Conservation (phyloP, 1,284 basidiomycete genomes). For the Sanghuangporus weigelae region DNA sequence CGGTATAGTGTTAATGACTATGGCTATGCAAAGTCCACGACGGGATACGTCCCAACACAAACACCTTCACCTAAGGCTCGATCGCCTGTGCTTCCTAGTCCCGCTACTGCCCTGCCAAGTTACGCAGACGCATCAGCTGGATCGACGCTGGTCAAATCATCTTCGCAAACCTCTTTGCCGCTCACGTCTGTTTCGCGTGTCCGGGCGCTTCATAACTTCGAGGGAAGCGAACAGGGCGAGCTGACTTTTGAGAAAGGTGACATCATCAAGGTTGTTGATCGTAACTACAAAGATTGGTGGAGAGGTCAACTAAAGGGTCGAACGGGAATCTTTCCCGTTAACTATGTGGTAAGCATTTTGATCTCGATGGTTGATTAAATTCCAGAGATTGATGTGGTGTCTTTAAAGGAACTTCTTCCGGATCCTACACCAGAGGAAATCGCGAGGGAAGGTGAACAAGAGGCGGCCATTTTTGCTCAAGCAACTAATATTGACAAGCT, state of each 20-base stretch:
- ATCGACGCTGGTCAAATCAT: slow-evolving; percentile 18
- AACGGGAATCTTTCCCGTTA: slow-evolving; percentile 97
- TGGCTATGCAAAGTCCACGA: slow-evolving; percentile 18
- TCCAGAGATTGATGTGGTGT: neutral
- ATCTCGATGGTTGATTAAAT: neutral
- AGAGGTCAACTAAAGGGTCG: slow-evolving; percentile 88
- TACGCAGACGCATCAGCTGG: slow-evolving; percentile 22
- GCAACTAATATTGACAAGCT: slow-evolving; percentile 86
- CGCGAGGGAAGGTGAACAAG: slow-evolving; percentile 82
- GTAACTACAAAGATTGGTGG: slow-evolving; percentile 99
- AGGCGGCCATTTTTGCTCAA: slow-evolving; percentile 82
- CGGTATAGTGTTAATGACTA: slow-evolving; percentile 1
- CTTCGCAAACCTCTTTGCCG: slow-evolving; percentile 20
- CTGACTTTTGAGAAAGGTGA: slow-evolving; percentile 92
- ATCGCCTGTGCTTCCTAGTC: slow-evolving; percentile 22
- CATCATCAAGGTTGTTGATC: slow-evolving; percentile 93
- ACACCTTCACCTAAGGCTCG: slow-evolving; percentile 33
- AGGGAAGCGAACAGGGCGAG: slow-evolving; percentile 87
- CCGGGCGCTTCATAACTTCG: slow-evolving; percentile 87
- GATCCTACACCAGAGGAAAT: slow-evolving; percentile 80
- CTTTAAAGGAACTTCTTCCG: slow-evolving; percentile 79
- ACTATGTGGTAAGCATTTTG: slow-evolving; percentile 76
- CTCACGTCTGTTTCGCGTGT: slow-evolving; percentile 66
- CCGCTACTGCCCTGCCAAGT: slow-evolving; percentile 20
- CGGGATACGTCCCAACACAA: slow-evolving; percentile 44